These are phyloP conservation scores for Trifolium subterraneum DNA, from an alignment of 306 rosid genomes.

Conservation along the genomic window DNA sequence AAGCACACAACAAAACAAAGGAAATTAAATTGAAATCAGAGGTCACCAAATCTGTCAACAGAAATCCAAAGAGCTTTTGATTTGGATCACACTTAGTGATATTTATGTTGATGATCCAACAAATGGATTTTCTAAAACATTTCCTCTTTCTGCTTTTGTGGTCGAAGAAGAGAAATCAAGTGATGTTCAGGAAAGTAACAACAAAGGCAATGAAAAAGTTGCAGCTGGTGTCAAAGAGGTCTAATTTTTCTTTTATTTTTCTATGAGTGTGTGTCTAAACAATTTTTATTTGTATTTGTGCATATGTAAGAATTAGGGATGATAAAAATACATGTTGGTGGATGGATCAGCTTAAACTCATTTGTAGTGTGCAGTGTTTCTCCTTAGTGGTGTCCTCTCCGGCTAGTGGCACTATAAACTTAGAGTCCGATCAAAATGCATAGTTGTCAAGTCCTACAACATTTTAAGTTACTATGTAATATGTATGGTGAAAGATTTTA, in stretches of 20 bases:
- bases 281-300: neutral
- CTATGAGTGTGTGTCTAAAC: too few species aligned
- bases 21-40: constrained; percentile 65
- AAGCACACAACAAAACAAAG: constrained; percentile 31
- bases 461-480: too few species aligned
- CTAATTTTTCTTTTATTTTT: constrained; percentile 16
- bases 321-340: too few species aligned
- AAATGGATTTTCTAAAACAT: constrained; percentile 63
- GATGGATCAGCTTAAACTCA: too few species aligned
- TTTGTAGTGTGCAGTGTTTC: too few species aligned
- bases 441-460: too few species aligned
- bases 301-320: too few species aligned
- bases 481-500: too few species aligned
- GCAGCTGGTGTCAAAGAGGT: constrained; percentile 47
- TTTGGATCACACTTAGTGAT: constrained; percentile 77
- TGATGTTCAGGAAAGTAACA: neutral
- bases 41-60: constrained; percentile 71
- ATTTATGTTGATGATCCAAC: constrained; percentile 74
- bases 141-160: constrained; percentile 66
- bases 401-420: too few species aligned
- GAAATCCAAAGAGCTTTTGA: constrained; percentile 63
- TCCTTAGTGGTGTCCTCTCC: too few species aligned
- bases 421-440: too few species aligned
- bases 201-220: too few species aligned
- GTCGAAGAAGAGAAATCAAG: constrained; percentile 46